Base-by-base conservation (phyloP, 148 eudicot genomes). In the Simmondsia chinensis region DNA sequence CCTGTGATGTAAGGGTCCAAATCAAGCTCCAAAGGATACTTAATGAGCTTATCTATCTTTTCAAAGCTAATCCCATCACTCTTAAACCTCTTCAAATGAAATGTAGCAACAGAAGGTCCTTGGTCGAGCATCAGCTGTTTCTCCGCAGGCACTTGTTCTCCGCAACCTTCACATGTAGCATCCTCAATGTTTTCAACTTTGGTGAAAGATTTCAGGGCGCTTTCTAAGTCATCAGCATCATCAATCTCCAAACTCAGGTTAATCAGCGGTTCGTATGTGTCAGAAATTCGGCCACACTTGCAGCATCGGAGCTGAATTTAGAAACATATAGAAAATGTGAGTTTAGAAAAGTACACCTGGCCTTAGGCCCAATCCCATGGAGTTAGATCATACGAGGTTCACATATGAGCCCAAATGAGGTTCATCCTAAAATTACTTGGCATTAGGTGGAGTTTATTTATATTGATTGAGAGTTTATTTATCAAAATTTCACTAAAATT, bases 1-100 rank as follows among this genome's bases (percentile, higher is more conserved):
- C 53, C 56, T 33, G 20, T 61, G 16, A 73, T 70, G 59, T 66
- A 85, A 30, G 94, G 75, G 39, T 18, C 34, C 68, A 91, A 61
- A 62, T 91, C 86, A 52, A 91, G 65, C 64, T 76, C 88, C 47
- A 76, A 43, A 6, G 95, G 95, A 56, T 69, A 85, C 29, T 63
- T 60, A 24, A 91, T 87, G 50, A 34, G 59, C 61, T 68, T 85
- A 31, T 85, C 88, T 46, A 82, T 85, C 54, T 91, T 91, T 70
- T 82, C 74, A 38, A 84, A 66, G 54, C 20, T 14, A 3, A 64
- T 16, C 8, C 95, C 95, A 70, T 85, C 71, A 56, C 70, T 74
- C 69, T 91, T 85, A 54, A 91, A 91, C 56, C 97, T 82, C 73
- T 91, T 91, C 59, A 91, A 54, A 71, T 91, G 97, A 25, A 91